These are phyloP conservation scores for Cryptococcus maquisensis DNA, from an alignment of 1,284 basidiomycete genomes.

Conservation along the genomic window DNA sequence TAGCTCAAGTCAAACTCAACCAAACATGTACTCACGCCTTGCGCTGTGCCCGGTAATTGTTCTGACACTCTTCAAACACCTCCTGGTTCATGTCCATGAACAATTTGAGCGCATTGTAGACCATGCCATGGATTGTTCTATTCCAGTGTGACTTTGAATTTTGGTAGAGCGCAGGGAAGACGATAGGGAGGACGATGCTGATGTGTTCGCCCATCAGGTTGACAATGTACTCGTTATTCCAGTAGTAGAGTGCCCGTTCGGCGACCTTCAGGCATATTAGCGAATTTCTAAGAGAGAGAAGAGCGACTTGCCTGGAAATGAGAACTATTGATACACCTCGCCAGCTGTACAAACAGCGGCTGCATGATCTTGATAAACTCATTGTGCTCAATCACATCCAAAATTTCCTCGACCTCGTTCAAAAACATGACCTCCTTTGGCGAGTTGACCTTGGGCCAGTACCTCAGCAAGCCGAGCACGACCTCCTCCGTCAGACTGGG, in stretches of 20 bases:
- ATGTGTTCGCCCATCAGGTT: conserved; percentile 99
- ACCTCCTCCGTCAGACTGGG: conserved; percentile 89
- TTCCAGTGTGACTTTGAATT: conserved; percentile 99
- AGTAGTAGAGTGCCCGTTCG: conserved; percentile 87
- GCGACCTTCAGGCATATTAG: conserved; percentile 51
- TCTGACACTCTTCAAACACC: conserved; percentile 89
- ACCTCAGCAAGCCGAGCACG: conserved; percentile 87
- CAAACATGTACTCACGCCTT: conserved; percentile 62
- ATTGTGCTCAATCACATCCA: conserved; percentile 94
- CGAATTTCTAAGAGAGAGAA: background rate
- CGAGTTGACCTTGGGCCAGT: conserved; percentile 99
- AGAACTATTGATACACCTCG: conserved; percentile 96
- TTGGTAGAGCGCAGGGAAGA: conserved; percentile 95
- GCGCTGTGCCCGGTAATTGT: conserved; percentile 86
- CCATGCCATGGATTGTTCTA: conserved; percentile 97
- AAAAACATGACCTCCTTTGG: conserved; percentile 99
- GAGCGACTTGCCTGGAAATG: conserved; percentile 77
- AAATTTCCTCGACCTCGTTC: conserved; percentile 98
- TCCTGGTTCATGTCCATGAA: conserved; percentile 99
- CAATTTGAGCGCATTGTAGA: conserved; percentile 95
- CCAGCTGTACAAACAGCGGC: conserved; percentile 89
- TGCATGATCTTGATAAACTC: conserved; percentile 98
- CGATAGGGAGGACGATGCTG: conserved; percentile 82
- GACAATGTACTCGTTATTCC: conserved; percentile 99
- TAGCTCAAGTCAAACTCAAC: background rate